Percentiles rank a stretch among this genome's conserved stretches.
phyloP scores from a whole-genome alignment of 805 yeast species.

The Kuraishia ogatae region DNA sequence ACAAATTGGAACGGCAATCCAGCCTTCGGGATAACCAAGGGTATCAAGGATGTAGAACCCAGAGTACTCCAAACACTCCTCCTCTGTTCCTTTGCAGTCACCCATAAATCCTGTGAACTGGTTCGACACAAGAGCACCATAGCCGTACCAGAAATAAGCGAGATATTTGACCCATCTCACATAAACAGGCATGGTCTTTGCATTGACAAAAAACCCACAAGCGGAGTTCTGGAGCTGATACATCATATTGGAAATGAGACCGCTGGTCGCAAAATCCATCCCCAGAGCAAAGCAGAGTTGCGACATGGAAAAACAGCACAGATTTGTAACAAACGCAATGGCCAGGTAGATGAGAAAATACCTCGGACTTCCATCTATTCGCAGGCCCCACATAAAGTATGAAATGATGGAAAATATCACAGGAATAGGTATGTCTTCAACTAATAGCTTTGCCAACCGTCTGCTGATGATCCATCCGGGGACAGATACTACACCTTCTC shows the following conservation, averaged over 20 bases:
- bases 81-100: slow-evolving; percentile 34
- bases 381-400: slow-evolving; percentile 64
- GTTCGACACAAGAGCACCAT: slow-evolving; percentile 51
- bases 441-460: slow-evolving; percentile 45
- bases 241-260: slow-evolving; percentile 41
- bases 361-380: slow-evolving; percentile 24
- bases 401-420: slow-evolving; percentile 45
- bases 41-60: slow-evolving; percentile 41
- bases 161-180: slow-evolving; percentile 70
- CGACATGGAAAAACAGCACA: slow-evolving; percentile 42
- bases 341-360: slow-evolving; percentile 51
- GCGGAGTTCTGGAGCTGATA: slow-evolving; percentile 62
- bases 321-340: slow-evolving; percentile 36
- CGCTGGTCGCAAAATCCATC: slow-evolving; percentile 44
- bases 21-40: slow-evolving; percentile 47
- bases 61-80: slow-evolving; percentile 32
- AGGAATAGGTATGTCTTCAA: slow-evolving; percentile 57
- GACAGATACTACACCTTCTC: slow-evolving; percentile 53
- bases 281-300: slow-evolving; percentile 39
- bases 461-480: slow-evolving; percentile 54
- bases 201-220: slow-evolving; percentile 68
- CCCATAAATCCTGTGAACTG: slow-evolving; percentile 52
- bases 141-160: slow-evolving; percentile 63
- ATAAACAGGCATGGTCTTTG: slow-evolving; percentile 65
- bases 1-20: slow-evolving; percentile 53